These are phyloP conservation scores for Phytophthora macrochlamydospora DNA, from an alignment of 352 stramenopile species.

Conservation along the genomic window DNA sequence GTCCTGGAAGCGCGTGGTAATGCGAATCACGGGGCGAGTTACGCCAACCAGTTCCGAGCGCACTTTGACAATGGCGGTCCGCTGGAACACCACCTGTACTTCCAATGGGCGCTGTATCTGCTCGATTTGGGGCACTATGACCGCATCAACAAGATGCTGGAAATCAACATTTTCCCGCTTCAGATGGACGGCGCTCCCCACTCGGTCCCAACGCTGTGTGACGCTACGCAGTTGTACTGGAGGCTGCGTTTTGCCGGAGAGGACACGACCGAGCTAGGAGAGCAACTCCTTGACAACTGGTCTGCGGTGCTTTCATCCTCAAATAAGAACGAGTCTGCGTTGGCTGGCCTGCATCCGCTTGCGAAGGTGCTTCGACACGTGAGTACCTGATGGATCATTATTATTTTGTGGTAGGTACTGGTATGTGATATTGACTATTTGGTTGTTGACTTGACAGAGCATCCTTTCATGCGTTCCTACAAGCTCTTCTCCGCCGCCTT, in stretches of 20 bases:
- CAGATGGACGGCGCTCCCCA: conserved; percentile 45
- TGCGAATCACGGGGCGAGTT: conserved; percentile 84
- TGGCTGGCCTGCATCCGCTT: conserved; percentile 49
- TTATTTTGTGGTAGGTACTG: not conserved
- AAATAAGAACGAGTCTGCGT: conserved; percentile 14
- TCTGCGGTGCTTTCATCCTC: conserved; percentile 31
- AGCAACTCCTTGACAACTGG: conserved; percentile 70
- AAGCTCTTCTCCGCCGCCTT: conserved; percentile 17
- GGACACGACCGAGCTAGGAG: conserved; percentile 52
- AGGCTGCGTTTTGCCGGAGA: conserved; percentile 79
- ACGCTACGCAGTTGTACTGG: conserved; percentile 87
- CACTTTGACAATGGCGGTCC: conserved; percentile 78
- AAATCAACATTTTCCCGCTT: conserved; percentile 69
- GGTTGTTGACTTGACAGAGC: conserved; percentile 41
- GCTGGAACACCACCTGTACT: conserved; percentile 77
- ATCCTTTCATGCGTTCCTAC: conserved; percentile 58
- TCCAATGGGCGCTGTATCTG: conserved; percentile 85
- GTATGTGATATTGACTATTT: conserved; percentile 5
- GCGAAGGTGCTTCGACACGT: conserved; percentile 67
- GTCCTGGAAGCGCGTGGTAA: conserved; percentile 80
- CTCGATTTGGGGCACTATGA: conserved; percentile 84
- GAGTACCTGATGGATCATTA: conserved; percentile 8
- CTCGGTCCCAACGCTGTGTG: conserved; percentile 59
- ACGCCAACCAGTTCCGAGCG: conserved; percentile 81
- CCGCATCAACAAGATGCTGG: conserved; percentile 81